These are phyloP conservation scores for Thelonectria blattea DNA, from an alignment of 2,329 filamentous ascomycete species.

Conservation along the genomic window DNA sequence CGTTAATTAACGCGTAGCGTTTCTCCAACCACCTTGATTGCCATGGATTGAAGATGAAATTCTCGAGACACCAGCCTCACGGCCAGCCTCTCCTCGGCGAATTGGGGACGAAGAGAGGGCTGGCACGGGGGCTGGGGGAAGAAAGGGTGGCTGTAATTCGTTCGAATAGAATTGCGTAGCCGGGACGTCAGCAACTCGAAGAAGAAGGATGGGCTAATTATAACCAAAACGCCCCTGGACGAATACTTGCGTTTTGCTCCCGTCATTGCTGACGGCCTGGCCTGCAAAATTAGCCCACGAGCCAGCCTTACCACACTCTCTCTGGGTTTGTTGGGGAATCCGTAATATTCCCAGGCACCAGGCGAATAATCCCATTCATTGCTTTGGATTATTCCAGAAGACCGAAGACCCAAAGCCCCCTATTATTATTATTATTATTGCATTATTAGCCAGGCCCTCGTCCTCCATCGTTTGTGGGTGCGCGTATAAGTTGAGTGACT, in stretches of 20 bases:
- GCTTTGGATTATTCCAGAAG: conserved; percentile 5
- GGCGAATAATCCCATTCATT: not conserved
- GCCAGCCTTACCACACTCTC: conserved; percentile 7
- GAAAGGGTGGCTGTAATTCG: not conserved
- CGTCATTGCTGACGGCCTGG: not conserved
- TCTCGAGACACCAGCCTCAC: conserved; percentile 5
- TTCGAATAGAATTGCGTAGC: conserved; percentile 2
- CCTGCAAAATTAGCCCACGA: conserved; percentile 3
- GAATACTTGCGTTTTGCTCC: not conserved
- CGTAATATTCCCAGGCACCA: conserved; percentile 1
- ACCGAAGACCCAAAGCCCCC: not conserved
- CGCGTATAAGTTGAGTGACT: conserved; percentile 29
- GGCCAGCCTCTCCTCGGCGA: conserved; percentile 10
- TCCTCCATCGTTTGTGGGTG: too few relatives aligned
- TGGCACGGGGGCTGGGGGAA: conserved; percentile 14
- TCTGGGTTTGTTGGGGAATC: not conserved
- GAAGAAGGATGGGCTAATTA: conserved; percentile 7
- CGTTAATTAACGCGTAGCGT: conserved; percentile 11
- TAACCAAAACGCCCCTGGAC: not conserved
- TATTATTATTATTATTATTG: not conserved
- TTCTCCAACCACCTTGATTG: conserved; percentile 8
- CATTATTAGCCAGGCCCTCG: conserved; percentile 2
- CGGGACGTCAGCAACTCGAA: conserved; percentile 4
- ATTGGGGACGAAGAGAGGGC: conserved; percentile 1
- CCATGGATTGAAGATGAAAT: not conserved